These are phyloP conservation scores for Aurinia saxatilis DNA, from an alignment of 345 rosid species.

Conservation along the genomic window DNA sequence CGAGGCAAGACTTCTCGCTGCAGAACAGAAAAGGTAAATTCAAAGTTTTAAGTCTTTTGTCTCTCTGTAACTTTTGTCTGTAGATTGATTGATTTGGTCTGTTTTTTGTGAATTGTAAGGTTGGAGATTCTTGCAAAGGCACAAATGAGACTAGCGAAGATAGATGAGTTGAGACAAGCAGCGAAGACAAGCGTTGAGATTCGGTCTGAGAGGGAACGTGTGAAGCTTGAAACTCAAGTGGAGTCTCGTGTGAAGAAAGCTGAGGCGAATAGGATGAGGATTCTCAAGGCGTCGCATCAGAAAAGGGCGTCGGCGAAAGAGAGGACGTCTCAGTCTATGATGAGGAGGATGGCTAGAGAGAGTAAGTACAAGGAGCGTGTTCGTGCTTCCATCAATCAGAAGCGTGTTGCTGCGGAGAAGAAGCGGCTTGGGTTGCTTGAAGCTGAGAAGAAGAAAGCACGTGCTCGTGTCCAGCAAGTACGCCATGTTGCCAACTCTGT, in stretches of 20 bases:
- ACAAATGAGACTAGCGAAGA: slow-evolving; percentile 72
- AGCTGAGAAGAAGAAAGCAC: slow-evolving; percentile 80
- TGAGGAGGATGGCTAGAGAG: slow-evolving; percentile 73
- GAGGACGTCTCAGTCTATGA: slow-evolving; percentile 74
- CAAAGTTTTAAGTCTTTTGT: neutral
- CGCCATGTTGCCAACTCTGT: slow-evolving; percentile 65
- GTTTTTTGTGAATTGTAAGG: slow-evolving; percentile 31
- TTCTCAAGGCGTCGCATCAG: slow-evolving; percentile 64
- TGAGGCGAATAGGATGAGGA: slow-evolving; percentile 83
- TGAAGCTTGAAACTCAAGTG: slow-evolving; percentile 77
- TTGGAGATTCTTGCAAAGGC: slow-evolving; percentile 71
- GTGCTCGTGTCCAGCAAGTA: slow-evolving; percentile 70
- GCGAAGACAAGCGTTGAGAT: slow-evolving; percentile 73
- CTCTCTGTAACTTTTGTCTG: neutral
- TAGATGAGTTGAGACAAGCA: slow-evolving; percentile 90
- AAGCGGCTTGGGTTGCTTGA: slow-evolving; percentile 81
- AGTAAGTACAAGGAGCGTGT: slow-evolving; percentile 87
- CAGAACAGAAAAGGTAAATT: slow-evolving; percentile 78
- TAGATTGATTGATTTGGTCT: neutral
- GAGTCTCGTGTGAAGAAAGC: slow-evolving; percentile 81
- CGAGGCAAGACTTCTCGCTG: slow-evolving; percentile 92
- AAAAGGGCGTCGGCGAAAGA: slow-evolving; percentile 69
- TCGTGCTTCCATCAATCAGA: slow-evolving; percentile 76
- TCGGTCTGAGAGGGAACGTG: slow-evolving; percentile 70
- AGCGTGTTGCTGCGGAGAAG: slow-evolving; percentile 88